phyloP scores from a whole-genome alignment of 1,139 yeast species.

The Pichia sp. region DNA sequence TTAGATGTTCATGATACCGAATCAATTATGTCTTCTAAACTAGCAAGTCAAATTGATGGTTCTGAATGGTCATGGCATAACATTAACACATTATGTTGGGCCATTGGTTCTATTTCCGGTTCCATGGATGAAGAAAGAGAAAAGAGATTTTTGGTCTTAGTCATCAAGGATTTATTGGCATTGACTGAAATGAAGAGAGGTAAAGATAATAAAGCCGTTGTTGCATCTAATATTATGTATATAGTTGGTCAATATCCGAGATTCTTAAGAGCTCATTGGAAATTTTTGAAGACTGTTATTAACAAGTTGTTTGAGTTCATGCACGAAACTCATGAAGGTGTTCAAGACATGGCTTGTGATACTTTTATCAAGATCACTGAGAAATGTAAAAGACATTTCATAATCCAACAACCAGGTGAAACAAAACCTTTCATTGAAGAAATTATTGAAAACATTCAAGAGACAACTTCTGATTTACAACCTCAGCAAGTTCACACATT shows the following conservation, averaged over 20 bases:
- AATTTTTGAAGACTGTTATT: constrained; percentile 89
- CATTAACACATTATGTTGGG: constrained; percentile 97
- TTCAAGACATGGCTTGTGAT: constrained; percentile 99
- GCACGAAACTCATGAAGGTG: constrained; percentile 99
- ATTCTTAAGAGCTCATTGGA: constrained; percentile 96
- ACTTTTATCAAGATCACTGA: constrained; percentile 92
- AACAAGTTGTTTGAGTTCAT: constrained; percentile 93
- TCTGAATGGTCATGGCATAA: constrained; percentile 99
- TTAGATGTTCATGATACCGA: constrained; percentile 93
- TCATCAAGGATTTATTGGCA: constrained; percentile 83
- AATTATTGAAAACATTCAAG: constrained; percentile 73
- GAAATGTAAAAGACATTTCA: constrained; percentile 94
- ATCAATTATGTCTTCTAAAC: constrained; percentile 83
- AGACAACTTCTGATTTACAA: constrained; percentile 83
- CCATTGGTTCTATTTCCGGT: constrained; percentile 97
- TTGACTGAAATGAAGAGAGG: constrained; percentile 95
- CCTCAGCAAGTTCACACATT: constrained; percentile 98
- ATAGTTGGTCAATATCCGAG: constrained; percentile 99
- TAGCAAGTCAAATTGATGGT: constrained; percentile 89
- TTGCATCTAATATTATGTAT: constrained; percentile 97
- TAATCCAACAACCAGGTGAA: constrained; percentile 78
- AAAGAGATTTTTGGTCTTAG: constrained; percentile 84
- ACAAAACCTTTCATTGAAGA: constrained; percentile 90
- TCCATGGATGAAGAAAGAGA: constrained; percentile 99
- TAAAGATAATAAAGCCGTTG: constrained; percentile 96